Percentiles rank a stretch among this genome's conserved stretches.
Conservation (phyloP, 805 yeast species). For the Teunomyces funiuensis region DNA sequence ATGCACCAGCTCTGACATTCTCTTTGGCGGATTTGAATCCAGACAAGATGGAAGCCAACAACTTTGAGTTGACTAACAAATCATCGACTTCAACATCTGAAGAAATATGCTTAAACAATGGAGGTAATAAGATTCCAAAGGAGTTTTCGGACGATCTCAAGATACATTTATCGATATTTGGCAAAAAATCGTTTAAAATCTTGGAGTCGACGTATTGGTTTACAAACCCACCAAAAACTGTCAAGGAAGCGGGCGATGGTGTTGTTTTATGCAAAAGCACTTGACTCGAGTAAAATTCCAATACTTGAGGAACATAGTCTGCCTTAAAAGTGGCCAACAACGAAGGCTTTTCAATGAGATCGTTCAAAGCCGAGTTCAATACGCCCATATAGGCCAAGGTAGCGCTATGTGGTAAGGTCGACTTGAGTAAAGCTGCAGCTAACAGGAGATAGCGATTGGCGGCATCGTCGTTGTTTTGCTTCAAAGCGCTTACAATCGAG, state of each 20-base stretch:
- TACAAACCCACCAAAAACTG: conserved; percentile 46
- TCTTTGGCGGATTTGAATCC: conserved; percentile 72
- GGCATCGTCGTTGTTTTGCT: background rate
- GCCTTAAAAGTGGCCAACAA: conserved; percentile 12
- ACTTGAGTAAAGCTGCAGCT: conserved; percentile 1
- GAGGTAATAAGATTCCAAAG: conserved; percentile 53
- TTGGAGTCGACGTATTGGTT: conserved; percentile 37
- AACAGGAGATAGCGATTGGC: background rate
- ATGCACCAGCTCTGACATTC: conserved; percentile 52
- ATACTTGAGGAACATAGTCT: conserved; percentile 8
- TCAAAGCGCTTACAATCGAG: conserved; percentile 15
- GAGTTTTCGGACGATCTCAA: conserved; percentile 77
- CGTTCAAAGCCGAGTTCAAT: conserved; percentile 21
- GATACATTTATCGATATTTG: conserved; percentile 69
- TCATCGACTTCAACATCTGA: conserved; percentile 41
- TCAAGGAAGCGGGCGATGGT: conserved; percentile 34
- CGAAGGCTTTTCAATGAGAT: conserved; percentile 27
- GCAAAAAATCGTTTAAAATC: conserved; percentile 37
- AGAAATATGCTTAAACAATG: conserved; percentile 36
- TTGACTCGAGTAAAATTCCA: conserved; percentile 32
- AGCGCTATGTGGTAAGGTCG: conserved; percentile 8
- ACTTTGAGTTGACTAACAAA: conserved; percentile 35
- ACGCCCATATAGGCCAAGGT: conserved; percentile 24
- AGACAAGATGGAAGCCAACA: conserved; percentile 31
- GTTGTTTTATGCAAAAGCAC: conserved; percentile 48